phyloP scores from a whole-genome alignment of 2,329 filamentous ascomycete genomes.

The Chrysosporium keratinophilum region DNA sequence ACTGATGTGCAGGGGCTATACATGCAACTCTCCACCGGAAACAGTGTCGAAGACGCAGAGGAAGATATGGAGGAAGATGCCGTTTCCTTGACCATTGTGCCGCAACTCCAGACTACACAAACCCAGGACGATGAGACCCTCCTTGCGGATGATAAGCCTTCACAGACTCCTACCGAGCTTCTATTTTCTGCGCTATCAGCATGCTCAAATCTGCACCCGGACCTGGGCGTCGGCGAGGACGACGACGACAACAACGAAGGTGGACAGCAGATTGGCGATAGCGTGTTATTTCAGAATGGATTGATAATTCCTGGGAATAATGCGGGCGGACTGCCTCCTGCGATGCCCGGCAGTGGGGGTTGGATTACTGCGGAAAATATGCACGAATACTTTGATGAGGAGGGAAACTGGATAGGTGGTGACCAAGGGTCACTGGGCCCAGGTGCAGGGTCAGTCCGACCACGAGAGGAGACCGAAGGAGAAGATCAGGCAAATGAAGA shows the following conservation, averaged over 20 bases:
- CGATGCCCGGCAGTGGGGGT: constrained; percentile 40
- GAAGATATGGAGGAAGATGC: constrained; percentile 35
- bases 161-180: constrained; percentile 31
- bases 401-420: constrained; percentile 69
- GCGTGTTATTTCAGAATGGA: constrained; percentile 29
- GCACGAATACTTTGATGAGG: constrained; percentile 67
- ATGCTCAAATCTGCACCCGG: constrained; percentile 41
- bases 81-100: constrained; percentile 36
- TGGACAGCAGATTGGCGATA: constrained; percentile 17
- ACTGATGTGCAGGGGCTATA: constrained; percentile 37
- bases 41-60: constrained; percentile 17
- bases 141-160: constrained; percentile 23
- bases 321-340: constrained; percentile 36
- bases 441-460: constrained; percentile 34
- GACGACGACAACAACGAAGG: constrained; percentile 22
- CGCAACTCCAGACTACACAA: constrained; percentile 12
- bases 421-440: constrained; percentile 39
- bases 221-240: constrained; percentile 31
- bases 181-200: constrained; percentile 39
- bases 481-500: constrained; percentile 28
- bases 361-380: constrained; percentile 82
- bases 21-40: constrained; percentile 37
- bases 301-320: constrained; percentile 28
- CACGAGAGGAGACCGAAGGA: constrained; percentile 30
- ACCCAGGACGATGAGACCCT: constrained; percentile 18